Evolutionary conservation across 495 filamentous ascomycete genomes (phyloP).

Genomic region (Sordaria brevicollis): DNA sequence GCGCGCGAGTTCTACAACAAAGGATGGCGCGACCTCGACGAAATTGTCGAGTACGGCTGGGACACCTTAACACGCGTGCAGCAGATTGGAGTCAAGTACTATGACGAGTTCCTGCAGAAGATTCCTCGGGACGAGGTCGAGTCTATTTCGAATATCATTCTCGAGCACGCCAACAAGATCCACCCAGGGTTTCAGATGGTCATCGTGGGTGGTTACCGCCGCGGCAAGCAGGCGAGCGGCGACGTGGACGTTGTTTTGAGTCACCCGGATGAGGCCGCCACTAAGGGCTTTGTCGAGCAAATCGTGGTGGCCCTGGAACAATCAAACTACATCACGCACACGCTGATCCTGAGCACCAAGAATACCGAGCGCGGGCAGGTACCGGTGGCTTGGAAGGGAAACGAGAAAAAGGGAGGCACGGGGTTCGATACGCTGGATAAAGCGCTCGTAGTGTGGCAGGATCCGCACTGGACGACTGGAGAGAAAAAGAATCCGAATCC

Average conservation of each 20-base stretch:
- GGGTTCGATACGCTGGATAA: conserved; percentile 88
- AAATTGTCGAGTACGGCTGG: conserved; percentile 82
- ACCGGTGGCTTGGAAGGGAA: conserved; percentile 44
- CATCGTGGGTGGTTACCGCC: conserved; percentile 76
- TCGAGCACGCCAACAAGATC: conserved; percentile 48
- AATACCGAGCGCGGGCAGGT: conserved; percentile 62
- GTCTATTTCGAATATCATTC: conserved; percentile 50
- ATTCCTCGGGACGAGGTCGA: conserved; percentile 71
- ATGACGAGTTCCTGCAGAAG: conserved; percentile 66
- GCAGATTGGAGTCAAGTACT: conserved; percentile 94
- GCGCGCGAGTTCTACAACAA: conserved; percentile 78
- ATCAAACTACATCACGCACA: conserved; percentile 69
- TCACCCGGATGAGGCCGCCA: conserved; percentile 60
- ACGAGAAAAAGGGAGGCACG: conserved; percentile 24
- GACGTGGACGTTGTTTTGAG: conserved; percentile 84
- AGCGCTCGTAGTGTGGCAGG: conserved; percentile 87
- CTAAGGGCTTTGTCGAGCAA: conserved; percentile 52
- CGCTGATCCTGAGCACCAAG: conserved; percentile 54
- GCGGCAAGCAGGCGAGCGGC: conserved; percentile 61
- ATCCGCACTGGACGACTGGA: conserved; percentile 43
- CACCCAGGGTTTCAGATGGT: conserved; percentile 53
- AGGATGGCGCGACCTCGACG: conserved; percentile 63
- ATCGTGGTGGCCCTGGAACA: conserved; percentile 61
- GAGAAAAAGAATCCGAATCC: conserved; percentile 53
- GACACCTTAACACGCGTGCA: conserved; percentile 59